These are phyloP conservation scores for Fusarium transvaalense DNA, from an alignment of 2,329 filamentous ascomycete genomes.

Conservation along the genomic window DNA sequence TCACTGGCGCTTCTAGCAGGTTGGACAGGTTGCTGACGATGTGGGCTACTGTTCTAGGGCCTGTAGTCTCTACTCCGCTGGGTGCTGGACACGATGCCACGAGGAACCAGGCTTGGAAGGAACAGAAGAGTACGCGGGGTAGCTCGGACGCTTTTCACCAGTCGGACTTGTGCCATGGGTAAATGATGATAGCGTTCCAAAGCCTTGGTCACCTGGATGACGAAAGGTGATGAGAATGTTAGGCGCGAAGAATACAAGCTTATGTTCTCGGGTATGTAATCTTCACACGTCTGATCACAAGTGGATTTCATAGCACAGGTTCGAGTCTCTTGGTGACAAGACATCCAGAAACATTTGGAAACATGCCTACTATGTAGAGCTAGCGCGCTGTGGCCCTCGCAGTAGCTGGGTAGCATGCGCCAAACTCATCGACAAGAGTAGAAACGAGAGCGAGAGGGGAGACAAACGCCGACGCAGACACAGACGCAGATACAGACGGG, in stretches of 20 bases:
- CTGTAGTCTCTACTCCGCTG: constrained; percentile 20
- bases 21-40: constrained; percentile 32
- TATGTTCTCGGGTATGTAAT: constrained; percentile 3
- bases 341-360: constrained; percentile 14
- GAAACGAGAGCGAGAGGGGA: constrained; percentile 25
- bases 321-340: background rate
- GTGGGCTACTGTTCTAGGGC: constrained; percentile 19
- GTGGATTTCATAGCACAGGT: background rate
- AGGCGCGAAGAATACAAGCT: constrained; percentile 28
- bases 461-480: background rate
- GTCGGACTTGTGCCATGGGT: constrained; percentile 27
- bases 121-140: constrained; percentile 31
- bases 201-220: constrained; percentile 25
- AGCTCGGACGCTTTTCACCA: constrained; percentile 26
- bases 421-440: constrained; percentile 25
- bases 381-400: constrained; percentile 47
- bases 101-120: constrained; percentile 12
- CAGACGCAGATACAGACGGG: background rate
- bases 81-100: constrained; percentile 29
- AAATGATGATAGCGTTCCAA: constrained; percentile 25
- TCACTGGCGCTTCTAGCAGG: constrained; percentile 46
- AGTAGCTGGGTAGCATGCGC: constrained; percentile 45
- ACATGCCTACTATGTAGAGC: constrained; percentile 21
- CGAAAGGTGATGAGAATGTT: constrained; percentile 22
- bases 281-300: constrained; percentile 14